phyloP scores from a whole-genome alignment of 805 yeast genomes.

The Yarrowia divulgata region DNA sequence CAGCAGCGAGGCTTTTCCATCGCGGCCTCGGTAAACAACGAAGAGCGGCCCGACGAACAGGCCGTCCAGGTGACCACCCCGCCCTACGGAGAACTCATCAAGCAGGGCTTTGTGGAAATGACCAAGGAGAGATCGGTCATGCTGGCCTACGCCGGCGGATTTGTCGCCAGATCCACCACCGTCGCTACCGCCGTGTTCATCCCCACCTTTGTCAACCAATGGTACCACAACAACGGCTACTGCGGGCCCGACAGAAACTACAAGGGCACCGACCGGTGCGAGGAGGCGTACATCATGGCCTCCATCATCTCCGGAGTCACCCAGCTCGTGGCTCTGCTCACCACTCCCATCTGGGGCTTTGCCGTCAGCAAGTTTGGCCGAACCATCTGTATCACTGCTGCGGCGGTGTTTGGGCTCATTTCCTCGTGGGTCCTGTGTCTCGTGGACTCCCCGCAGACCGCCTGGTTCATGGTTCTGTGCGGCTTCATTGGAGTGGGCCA shows the following conservation, averaged over 20 bases:
- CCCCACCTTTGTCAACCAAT: constrained; percentile 67
- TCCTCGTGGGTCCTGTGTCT: constrained; percentile 43
- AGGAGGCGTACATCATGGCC: constrained; percentile 67
- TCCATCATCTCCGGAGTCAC: constrained; percentile 75
- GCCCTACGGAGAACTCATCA: constrained; percentile 54
- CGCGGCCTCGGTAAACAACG: constrained; percentile 48
- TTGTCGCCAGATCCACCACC: constrained; percentile 69
- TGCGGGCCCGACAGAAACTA: constrained; percentile 52
- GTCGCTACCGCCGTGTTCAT: constrained; percentile 65
- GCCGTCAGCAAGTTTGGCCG: constrained; percentile 58
- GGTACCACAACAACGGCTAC: constrained; percentile 59
- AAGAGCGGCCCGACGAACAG: constrained; percentile 42
- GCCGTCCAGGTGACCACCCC: constrained; percentile 41
- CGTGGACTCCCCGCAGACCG: constrained; percentile 49
- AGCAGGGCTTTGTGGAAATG: constrained; percentile 59
- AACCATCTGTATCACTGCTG: constrained; percentile 50
- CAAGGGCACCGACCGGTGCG: constrained; percentile 35
- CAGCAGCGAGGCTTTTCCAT: constrained; percentile 46
- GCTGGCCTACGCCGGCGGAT: constrained; percentile 66
- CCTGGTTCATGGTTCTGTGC: constrained; percentile 48
- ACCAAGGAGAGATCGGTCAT: constrained; percentile 56
- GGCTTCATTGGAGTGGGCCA: constrained; percentile 65
- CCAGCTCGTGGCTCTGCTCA: constrained; percentile 62
- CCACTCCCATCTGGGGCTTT: constrained; percentile 70
- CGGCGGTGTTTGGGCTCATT: constrained; percentile 43